Conservation (phyloP, 2,329 filamentous ascomycete genomes). For the Neopestalotiopsis clavispora region DNA sequence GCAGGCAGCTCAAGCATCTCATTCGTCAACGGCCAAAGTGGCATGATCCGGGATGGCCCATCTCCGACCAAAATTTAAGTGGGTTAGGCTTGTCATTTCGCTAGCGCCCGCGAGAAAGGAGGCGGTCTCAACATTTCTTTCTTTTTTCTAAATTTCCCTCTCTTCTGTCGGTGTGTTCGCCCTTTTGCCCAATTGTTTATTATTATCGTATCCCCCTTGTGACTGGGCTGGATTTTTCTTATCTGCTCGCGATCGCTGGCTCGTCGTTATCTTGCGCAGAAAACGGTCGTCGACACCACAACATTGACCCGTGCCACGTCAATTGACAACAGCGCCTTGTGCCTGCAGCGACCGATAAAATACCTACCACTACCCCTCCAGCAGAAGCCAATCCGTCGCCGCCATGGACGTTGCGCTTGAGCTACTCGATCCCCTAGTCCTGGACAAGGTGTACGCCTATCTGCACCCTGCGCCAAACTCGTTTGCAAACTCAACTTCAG, state of each 20-base stretch:
- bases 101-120: slow-evolving; percentile 3
- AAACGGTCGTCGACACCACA: not conserved
- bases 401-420: slow-evolving; percentile 46
- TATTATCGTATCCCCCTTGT: too few relatives aligned
- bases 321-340: not conserved
- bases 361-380: not conserved
- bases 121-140: not conserved
- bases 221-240: not conserved
- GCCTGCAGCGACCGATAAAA: not conserved
- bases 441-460: slow-evolving; percentile 46
- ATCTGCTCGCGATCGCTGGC: not conserved
- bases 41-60: slow-evolving; percentile 6
- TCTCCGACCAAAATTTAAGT: not conserved
- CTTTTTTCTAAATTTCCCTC: not conserved
- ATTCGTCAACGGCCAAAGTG: not conserved
- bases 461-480: slow-evolving; percentile 33
- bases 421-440: slow-evolving; percentile 44
- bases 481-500: slow-evolving; percentile 22
- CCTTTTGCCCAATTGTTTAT: not conserved
- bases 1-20: not conserved
- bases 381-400: slow-evolving; percentile 4
- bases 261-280: not conserved
- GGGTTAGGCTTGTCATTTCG: not conserved
- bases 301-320: not conserved
- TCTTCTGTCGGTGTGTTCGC: not conserved